phyloP scores from a whole-genome alignment of 1,284 basidiomycete species.

The Rhodotorula mucilaginosa region DNA sequence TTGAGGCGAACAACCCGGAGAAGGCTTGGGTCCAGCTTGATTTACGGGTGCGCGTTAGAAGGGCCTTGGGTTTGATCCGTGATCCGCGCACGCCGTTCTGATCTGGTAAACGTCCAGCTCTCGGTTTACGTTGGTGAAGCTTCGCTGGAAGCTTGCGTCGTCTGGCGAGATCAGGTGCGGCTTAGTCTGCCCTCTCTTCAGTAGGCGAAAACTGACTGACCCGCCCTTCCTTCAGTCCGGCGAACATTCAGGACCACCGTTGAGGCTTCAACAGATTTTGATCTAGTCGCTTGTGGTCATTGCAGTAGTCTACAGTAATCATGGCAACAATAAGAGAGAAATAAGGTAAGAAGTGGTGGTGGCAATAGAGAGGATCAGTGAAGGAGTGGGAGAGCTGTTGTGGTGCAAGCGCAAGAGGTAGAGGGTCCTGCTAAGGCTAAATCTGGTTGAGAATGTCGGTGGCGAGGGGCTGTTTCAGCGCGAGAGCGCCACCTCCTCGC shows the following conservation, averaged over 20 bases:
- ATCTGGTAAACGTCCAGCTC: background rate
- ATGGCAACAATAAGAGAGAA: too few species aligned
- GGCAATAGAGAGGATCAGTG: too few species aligned
- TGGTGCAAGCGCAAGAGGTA: too few species aligned
- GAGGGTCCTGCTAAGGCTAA: background rate
- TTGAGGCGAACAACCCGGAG: background rate
- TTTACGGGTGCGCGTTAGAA: background rate
- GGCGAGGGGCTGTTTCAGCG: constrained; percentile 1
- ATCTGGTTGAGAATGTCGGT: constrained; percentile 16
- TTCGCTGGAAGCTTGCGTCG: constrained; percentile 7
- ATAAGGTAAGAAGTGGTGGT: background rate
- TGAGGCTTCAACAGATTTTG: background rate
- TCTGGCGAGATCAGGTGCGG: constrained; percentile 15
- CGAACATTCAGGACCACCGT: background rate
- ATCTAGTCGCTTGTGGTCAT: too few species aligned
- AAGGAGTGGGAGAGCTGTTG: too few species aligned
- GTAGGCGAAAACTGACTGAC: background rate
- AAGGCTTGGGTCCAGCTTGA: constrained; percentile 20
- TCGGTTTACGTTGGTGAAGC: constrained; percentile 7
- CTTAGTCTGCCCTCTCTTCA: too few species aligned
- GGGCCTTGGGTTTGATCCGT: background rate
- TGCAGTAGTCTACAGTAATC: too few species aligned
- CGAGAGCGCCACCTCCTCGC: constrained; percentile 9
- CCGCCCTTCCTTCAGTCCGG: too few species aligned
- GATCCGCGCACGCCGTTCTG: background rate